Conservation (phyloP, 495 filamentous ascomycete species). For the Achaetomiella virescens region DNA sequence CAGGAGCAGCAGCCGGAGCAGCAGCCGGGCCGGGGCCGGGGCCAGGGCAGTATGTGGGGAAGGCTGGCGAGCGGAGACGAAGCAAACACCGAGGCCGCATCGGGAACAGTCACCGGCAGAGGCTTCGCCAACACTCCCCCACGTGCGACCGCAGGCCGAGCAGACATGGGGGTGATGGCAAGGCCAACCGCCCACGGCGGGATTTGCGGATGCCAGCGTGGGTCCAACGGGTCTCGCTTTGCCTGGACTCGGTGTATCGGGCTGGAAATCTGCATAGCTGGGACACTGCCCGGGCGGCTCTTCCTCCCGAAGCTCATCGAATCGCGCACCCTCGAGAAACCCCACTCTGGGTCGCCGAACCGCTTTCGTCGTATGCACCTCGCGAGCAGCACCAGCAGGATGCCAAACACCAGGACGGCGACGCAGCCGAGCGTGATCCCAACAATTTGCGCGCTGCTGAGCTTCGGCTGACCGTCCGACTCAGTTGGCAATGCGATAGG, state of each 20-base stretch:
- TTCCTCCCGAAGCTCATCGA: conserved; percentile 22
- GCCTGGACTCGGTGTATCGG: conserved; percentile 26
- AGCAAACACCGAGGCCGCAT: neutral
- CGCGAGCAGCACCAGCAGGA: conserved; percentile 38
- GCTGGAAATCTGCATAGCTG: conserved; percentile 30
- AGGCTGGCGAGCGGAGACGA: too few relatives aligned
- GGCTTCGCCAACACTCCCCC: conserved; percentile 1
- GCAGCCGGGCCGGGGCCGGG: neutral
- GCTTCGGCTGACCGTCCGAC: conserved; percentile 9
- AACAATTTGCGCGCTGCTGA: conserved; percentile 37
- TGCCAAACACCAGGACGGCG: conserved; percentile 33
- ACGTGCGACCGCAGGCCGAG: neutral
- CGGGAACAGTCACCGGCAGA: neutral
- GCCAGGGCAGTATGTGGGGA: too few relatives aligned
- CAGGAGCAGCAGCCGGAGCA: neutral
- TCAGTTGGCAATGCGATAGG: conserved; percentile 4
- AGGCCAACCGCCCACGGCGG: conserved; percentile 31
- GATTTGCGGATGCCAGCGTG: conserved; percentile 14
- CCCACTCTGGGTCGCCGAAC: conserved; percentile 32
- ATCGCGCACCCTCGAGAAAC: conserved; percentile 34
- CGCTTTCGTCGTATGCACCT: conserved; percentile 34
- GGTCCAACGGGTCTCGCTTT: conserved; percentile 16
- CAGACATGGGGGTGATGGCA: conserved; percentile 26
- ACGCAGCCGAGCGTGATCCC: conserved; percentile 43
- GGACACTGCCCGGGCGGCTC: conserved; percentile 9